Percentiles rank a stretch among this genome's conserved stretches.
Evolutionary conservation across 352 stramenopile species (phyloP).

Genomic region (Phytopythium mirpurense): DNA sequence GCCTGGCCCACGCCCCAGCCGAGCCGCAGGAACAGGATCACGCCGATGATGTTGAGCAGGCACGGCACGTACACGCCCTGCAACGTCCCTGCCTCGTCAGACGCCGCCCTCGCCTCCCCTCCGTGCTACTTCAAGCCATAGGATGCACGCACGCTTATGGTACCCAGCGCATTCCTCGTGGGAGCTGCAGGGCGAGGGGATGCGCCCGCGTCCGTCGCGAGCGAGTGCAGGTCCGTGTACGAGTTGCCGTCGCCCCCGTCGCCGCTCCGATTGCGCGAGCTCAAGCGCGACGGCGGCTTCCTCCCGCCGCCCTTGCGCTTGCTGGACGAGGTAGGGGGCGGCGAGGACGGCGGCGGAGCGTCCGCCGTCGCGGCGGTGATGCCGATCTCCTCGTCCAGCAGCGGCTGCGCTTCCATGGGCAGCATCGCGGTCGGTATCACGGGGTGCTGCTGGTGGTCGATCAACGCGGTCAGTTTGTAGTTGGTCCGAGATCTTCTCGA

Average conservation of each 20-base stretch:
- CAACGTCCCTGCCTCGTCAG: neutral
- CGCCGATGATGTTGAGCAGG: constrained; percentile 88
- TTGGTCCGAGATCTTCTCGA: too few relatives aligned
- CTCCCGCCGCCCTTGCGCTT: neutral
- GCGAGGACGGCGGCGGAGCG: constrained; percentile 2
- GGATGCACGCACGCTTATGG: constrained; percentile 27
- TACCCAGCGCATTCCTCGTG: constrained; percentile 30
- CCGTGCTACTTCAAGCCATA: neutral
- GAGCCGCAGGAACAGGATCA: constrained; percentile 87
- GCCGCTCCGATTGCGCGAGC: neutral
- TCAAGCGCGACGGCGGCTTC: constrained; percentile 4
- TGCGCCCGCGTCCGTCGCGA: constrained; percentile 11
- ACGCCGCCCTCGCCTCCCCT: neutral
- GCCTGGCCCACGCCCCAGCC: constrained; percentile 84
- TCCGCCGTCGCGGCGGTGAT: constrained; percentile 8
- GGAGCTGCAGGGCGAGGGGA: too few relatives aligned
- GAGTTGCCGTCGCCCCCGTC: constrained; percentile 7
- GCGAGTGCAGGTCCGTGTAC: constrained; percentile 43
- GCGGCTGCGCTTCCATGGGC: constrained; percentile 29
- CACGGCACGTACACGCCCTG: constrained; percentile 85
- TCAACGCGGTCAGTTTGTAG: too few relatives aligned
- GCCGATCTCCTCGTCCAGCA: constrained; percentile 29
- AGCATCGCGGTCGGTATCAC: constrained; percentile 9
- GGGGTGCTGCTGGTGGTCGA: too few relatives aligned
- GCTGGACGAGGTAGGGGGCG: neutral